Conservation (phyloP, 257 asterid species). For the Leonotis leonurus region DNA sequence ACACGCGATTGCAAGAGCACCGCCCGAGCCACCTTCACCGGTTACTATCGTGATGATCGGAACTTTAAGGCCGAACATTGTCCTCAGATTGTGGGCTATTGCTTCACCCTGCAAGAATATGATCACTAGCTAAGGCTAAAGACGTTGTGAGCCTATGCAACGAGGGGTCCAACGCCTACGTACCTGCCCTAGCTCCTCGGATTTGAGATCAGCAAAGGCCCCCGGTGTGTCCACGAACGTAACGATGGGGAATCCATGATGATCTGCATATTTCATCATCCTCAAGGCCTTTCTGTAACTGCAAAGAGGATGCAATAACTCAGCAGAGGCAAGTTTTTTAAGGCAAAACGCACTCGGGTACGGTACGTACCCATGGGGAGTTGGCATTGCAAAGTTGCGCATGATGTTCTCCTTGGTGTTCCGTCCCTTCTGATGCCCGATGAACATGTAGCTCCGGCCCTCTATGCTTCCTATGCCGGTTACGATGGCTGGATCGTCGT, state of each 20-base stretch:
- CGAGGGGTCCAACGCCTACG: background rate
- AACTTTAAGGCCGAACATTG: conserved; percentile 55
- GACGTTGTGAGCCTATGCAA: background rate
- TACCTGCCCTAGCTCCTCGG: conserved; percentile 54
- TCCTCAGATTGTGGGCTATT: conserved; percentile 45
- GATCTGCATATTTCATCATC: conserved; percentile 45
- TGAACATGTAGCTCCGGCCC: conserved; percentile 42
- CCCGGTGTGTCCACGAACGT: conserved; percentile 49
- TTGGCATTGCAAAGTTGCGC: conserved; percentile 58
- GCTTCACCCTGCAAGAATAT: conserved; percentile 49
- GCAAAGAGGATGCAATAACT: background rate
- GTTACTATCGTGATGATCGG: conserved; percentile 44
- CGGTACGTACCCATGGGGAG: conserved; percentile 43
- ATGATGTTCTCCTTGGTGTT: conserved; percentile 46
- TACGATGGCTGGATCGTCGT: conserved; percentile 47
- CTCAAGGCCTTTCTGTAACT: conserved; percentile 44
- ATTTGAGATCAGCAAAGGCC: conserved; percentile 43
- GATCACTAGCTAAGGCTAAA: background rate
- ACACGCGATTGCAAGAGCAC: conserved; percentile 53
- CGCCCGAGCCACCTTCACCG: conserved; percentile 60
- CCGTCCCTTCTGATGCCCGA: conserved; percentile 49
- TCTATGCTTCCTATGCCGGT: conserved; percentile 36
- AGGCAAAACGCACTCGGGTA: background rate
- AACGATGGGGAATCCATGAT: conserved; percentile 44
- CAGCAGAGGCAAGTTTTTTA: background rate